A percentile compares a stretch with the other conserved stretches of the same genome.
Conservation (phyloP, 2,329 filamentous ascomycete genomes). For the Cordyceps tenuipes region DNA sequence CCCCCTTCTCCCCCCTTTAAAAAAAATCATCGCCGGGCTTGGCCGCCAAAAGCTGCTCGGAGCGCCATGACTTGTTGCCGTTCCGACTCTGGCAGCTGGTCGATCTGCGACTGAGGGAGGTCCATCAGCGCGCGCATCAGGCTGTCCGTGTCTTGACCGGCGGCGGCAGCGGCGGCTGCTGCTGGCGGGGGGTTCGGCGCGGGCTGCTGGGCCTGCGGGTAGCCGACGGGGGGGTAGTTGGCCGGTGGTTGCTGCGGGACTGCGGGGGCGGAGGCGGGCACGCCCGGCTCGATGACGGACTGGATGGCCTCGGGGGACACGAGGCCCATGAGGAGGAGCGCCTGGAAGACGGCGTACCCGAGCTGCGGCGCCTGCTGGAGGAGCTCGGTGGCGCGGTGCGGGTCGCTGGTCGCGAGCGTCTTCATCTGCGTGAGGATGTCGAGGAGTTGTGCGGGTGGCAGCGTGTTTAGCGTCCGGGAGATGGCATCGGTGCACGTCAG, state of each 20-base stretch:
- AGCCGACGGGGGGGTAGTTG: constrained; percentile 21
- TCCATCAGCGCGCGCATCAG: constrained; percentile 75
- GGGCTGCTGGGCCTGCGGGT: constrained; percentile 34
- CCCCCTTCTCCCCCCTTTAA: background rate
- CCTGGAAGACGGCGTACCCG: constrained; percentile 90
- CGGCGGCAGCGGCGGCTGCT: constrained; percentile 26
- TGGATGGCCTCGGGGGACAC: constrained; percentile 78
- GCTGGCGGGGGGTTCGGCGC: constrained; percentile 33
- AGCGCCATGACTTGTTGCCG: constrained; percentile 72
- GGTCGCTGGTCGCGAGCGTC: constrained; percentile 71
- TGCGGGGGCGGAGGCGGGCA: constrained; percentile 32
- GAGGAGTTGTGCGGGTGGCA: constrained; percentile 81
- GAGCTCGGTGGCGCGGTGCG: constrained; percentile 74
- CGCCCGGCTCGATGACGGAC: constrained; percentile 63
- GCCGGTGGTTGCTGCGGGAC: constrained; percentile 22
- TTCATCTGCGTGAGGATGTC: constrained; percentile 96
- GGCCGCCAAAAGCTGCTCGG: constrained; percentile 51
- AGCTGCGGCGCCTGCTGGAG: constrained; percentile 86
- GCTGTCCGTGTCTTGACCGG: constrained; percentile 54
- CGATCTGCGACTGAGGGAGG: constrained; percentile 72
- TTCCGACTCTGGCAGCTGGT: constrained; percentile 66
- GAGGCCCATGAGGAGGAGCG: constrained; percentile 83
- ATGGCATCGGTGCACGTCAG: constrained; percentile 85
- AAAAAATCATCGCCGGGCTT: constrained; percentile 23
- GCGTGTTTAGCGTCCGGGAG: constrained; percentile 77